phyloP scores from a whole-genome alignment of 345 rosid genomes.

The Salix purpurea region DNA sequence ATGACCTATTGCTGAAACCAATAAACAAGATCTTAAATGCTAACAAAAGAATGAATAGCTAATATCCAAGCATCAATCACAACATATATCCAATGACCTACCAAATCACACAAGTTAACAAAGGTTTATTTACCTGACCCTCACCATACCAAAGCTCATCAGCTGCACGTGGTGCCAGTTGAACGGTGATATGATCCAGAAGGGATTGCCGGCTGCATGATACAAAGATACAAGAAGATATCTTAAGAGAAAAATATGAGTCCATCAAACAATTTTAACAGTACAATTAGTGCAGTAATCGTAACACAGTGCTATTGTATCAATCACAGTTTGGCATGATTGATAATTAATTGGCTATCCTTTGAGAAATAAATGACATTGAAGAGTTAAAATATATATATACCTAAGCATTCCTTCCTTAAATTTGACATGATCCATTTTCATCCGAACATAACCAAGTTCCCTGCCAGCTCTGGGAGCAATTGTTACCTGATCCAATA shows the following conservation, averaged over 20 bases:
- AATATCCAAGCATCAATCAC: too few species aligned
- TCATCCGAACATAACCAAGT: constrained; percentile 80
- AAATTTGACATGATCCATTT: constrained; percentile 80
- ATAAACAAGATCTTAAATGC: too few species aligned
- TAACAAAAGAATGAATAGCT: too few species aligned
- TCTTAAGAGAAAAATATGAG: not conserved
- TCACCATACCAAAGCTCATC: constrained; percentile 90
- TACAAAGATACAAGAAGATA: not conserved
- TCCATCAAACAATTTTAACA: not conserved
- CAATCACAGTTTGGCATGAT: not conserved
- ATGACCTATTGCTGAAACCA: too few species aligned
- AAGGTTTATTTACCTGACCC: constrained; percentile 52
- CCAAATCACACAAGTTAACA: not conserved
- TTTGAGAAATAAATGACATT: not conserved
- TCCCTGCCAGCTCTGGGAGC: constrained; percentile 94
- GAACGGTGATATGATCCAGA: constrained; percentile 90
- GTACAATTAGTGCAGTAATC: not conserved
- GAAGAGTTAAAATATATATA: not conserved
- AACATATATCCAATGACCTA: too few species aligned
- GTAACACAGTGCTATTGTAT: not conserved
- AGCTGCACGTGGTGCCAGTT: constrained; percentile 94
- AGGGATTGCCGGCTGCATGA: constrained; percentile 75
- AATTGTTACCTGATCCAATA: constrained; percentile 62
- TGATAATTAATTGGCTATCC: not conserved
- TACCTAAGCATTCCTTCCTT: constrained; percentile 85